These are phyloP conservation scores for Colletotrichum chrysophilum DNA, from an alignment of 2,329 filamentous ascomycete genomes.

Conservation along the genomic window DNA sequence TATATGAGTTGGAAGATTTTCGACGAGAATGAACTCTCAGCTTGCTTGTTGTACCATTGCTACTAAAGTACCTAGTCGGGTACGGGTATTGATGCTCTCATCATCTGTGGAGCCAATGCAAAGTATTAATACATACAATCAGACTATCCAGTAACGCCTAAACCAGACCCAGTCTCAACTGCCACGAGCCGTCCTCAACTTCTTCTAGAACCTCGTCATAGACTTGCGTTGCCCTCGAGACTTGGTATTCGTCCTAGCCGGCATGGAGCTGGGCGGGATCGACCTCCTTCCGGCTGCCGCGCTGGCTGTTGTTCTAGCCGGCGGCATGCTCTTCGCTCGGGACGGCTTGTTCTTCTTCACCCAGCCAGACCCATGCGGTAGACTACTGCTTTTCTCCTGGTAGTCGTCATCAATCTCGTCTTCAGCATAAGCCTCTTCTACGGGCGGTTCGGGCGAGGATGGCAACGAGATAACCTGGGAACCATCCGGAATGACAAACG, in stretches of 20 bases:
- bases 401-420: conserved; percentile 43
- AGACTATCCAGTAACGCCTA: neutral
- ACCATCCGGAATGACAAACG: conserved; percentile 31
- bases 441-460: conserved; percentile 22
- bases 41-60: neutral
- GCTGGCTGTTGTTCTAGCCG: neutral
- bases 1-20: no score
- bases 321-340: conserved; percentile 7
- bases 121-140: neutral
- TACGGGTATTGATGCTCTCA: neutral
- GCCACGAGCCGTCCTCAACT: neutral
- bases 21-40: no score
- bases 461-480: conserved; percentile 36
- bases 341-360: conserved; percentile 22
- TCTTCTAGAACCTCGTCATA: neutral
- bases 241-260: neutral
- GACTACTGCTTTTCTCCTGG: conserved; percentile 21
- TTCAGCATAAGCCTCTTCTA: conserved; percentile 38
- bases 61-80: neutral
- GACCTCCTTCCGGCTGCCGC: neutral
- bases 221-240: neutral
- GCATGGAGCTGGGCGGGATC: neutral
- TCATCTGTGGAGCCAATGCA: neutral
- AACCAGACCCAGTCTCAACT: neutral
- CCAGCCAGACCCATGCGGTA: conserved; percentile 22